Base-by-base conservation (phyloP, 2,329 filamentous ascomycete species). In the Trichoderma hamatum region DNA sequence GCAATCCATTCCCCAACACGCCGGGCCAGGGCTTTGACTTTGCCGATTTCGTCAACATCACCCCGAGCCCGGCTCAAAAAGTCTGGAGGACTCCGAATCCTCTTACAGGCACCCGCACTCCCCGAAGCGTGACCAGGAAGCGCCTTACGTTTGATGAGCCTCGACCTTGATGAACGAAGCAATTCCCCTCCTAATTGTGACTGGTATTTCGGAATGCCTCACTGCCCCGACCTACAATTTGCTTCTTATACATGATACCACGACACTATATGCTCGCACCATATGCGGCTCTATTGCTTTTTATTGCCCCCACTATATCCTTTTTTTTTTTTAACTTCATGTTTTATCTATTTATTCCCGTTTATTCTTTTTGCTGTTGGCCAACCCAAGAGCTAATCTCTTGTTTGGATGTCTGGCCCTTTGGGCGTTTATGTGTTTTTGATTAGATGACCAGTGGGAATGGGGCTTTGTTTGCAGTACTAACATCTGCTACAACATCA, bases 11-110 rank as follows among this genome's bases (percentile, higher is more conserved):
- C 75, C 88, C 91, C 63, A 89, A 88, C 72, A 98, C 95, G 0
- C 95, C 95, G 0, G 90, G 90, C 19, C 92, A 94, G 76, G 82
- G 80, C 59, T 96, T 98, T 80, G 96, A 98, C 82, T 97, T 98
- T 81, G 89, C 94, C 64, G 96, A 99, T 78, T 99, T 97, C 80
- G 91, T 98, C 77, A 97, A 98, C 81, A 95, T 98, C 78, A 97
- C 96, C 7, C 96, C 96, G 0, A 97, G 93, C 76, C 96, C 96
- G 24, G 96, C 93, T 30, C 96, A 97, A 82, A 93, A 89, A 73
- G 87, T 90, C 11, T 97, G 94, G 92, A 93, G 91, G 78, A 97
- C 94, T 0, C 94, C 93, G 13, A 79, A 88, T 13, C 85, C 88
- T 32, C 83, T 84, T 34, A 77, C 81, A 21, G 75, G 79, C 11